phyloP scores from a whole-genome alignment of 2,329 filamentous ascomycete species.

The Sclerotinia subarctica region DNA sequence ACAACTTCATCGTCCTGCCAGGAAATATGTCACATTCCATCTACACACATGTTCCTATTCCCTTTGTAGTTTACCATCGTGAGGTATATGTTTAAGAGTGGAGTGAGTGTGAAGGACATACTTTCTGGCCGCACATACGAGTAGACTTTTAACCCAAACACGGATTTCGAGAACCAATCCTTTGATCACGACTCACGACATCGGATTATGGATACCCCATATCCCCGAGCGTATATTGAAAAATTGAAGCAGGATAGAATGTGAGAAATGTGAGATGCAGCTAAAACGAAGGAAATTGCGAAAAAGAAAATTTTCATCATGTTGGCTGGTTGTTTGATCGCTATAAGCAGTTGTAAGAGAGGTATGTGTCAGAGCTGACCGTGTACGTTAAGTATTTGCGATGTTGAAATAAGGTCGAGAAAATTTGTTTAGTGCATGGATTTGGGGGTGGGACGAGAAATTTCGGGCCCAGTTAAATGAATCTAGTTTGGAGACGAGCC shows the following conservation, averaged over 20 bases:
- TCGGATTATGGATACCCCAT: neutral
- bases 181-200: constrained; percentile 10
- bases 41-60: no score
- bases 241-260: no score
- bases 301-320: neutral
- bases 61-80: no score
- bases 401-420: constrained; percentile 29
- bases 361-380: constrained; percentile 25
- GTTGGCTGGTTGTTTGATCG: constrained; percentile 9
- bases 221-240: neutral
- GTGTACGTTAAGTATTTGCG: constrained; percentile 33
- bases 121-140: no score
- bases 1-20: no score
- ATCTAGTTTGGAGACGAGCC: neutral
- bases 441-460: neutral
- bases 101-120: no score
- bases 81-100: no score
- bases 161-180: neutral
- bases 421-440: constrained; percentile 20
- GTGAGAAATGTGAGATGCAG: no score
- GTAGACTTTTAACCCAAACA: neutral
- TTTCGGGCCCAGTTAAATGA: no score
- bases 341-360: constrained; percentile 29
- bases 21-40: no score
- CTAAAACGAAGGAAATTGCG: neutral